Evolutionary conservation across 2,329 filamentous ascomycete species (phyloP), one percentile per base, ranked within the genome.

Genomic region (Chrysosporium keratinophilum): DNA sequence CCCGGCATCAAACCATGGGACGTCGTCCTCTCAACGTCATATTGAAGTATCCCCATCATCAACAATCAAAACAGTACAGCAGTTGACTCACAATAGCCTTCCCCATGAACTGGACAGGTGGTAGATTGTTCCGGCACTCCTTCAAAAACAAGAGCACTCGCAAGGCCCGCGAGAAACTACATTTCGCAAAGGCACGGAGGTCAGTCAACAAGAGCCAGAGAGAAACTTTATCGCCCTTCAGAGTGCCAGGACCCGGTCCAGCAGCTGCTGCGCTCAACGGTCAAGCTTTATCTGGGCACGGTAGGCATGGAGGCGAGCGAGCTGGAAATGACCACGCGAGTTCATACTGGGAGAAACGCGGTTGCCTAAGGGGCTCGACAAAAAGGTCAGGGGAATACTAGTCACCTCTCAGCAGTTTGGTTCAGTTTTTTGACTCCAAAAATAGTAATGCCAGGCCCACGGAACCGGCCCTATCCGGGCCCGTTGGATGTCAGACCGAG

Each of bases 81-180:
- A 31, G 3, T 14, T 42, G 37, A 14, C 35, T 28, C 23, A 28
- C 49, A 35, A 35, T 14, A n/a, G 6, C 17, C 23, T 28, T 28
- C 23, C 28, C n/a, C n/a, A 74, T 74, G 72, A 74, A 74, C 53
- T 74, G 72, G 71, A 73, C 68, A 20, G 71, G 71, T 52, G 71
- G 71, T 33, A 67, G 67, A 51, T 62, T 74, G 20, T 66, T 67
- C 48, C 70, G 71, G 37, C 66, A 72, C 59, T 69, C 69, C 11
- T 65, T 62, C 50, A 62, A 61, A 54, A 67, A 60, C 37, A 56
- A 63, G 41, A 61, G 62, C 40, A 58, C 58, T 5, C 44, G 61
- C 5, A 59, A 60, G 51, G 64, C 62, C 45, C 54, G 55, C 33
- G 64, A 67, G 59, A 69, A 61, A 54, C 63, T 66, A 41, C 64